Evolutionary conservation across 495 filamentous ascomycete genomes (phyloP).

Genomic region (Cairneyella variabilis): DNA sequence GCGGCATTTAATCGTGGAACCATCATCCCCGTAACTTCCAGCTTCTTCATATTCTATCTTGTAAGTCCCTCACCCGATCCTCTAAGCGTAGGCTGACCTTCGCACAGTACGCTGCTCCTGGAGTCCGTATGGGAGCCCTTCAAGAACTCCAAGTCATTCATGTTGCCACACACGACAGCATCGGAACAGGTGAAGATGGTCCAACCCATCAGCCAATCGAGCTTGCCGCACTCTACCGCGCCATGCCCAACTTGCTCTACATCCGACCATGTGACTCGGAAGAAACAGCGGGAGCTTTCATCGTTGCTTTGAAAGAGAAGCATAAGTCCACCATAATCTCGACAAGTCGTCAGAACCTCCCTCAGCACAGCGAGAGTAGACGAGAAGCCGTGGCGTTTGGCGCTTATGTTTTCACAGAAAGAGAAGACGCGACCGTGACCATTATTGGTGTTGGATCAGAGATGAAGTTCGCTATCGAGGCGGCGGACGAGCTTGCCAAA

Average conservation of each 20-base stretch:
- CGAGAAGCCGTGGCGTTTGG: slow-evolving; percentile 27
- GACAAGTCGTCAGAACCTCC: slow-evolving; percentile 25
- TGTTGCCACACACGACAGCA: slow-evolving; percentile 57
- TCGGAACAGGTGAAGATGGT: slow-evolving; percentile 57
- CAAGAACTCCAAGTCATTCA: slow-evolving; percentile 54
- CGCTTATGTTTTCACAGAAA: slow-evolving; percentile 33
- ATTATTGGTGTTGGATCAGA: slow-evolving; percentile 32
- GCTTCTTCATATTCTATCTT: slow-evolving; percentile 59
- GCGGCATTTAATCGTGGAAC: slow-evolving; percentile 47
- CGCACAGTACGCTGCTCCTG: slow-evolving; percentile 41
- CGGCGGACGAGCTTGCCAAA: slow-evolving; percentile 26
- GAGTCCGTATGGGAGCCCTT: slow-evolving; percentile 56
- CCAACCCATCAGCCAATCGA: slow-evolving; percentile 61
- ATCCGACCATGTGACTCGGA: slow-evolving; percentile 52
- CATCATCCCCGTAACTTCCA: slow-evolving; percentile 48
- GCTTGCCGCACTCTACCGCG: slow-evolving; percentile 51
- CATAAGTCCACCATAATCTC: slow-evolving; percentile 34
- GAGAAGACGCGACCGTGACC: slow-evolving; percentile 28
- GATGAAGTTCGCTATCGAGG: slow-evolving; percentile 28
- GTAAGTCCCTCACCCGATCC: not conserved
- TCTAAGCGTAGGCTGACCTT: not conserved
- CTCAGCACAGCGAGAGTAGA: slow-evolving; percentile 20
- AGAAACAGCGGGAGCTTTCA: slow-evolving; percentile 52
- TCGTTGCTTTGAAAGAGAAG: slow-evolving; percentile 42
- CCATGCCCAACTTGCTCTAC: slow-evolving; percentile 59